Conservation (phyloP, 495 filamentous ascomycete species). For the Hypoxylon trugodes region DNA sequence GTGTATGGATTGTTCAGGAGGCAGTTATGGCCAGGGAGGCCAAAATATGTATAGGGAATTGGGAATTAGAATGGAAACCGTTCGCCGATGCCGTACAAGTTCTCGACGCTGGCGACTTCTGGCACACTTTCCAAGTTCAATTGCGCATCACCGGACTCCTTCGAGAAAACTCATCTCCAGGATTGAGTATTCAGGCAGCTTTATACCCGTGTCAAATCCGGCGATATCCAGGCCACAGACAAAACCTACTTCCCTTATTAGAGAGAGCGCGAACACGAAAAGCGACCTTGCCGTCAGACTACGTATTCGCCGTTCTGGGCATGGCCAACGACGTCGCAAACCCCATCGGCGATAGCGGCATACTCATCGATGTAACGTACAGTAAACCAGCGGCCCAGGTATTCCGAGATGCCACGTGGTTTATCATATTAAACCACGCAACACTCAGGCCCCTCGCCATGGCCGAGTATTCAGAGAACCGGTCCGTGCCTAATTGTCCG, state of each 20-base stretch:
- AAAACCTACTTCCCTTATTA: background rate
- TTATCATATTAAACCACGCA: slow-evolving; percentile 4
- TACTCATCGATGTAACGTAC: background rate
- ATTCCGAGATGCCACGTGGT: slow-evolving; percentile 7
- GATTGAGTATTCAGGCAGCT: background rate
- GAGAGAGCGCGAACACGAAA: background rate
- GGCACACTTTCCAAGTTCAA: background rate
- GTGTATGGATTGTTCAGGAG: slow-evolving; percentile 10
- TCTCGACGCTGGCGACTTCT: background rate
- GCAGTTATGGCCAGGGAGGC: slow-evolving; percentile 4
- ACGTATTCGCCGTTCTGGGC: slow-evolving; percentile 8
- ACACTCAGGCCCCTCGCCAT: background rate
- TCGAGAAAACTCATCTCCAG: background rate
- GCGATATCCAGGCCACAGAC: background rate
- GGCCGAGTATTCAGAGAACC: background rate
- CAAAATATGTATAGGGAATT: background rate
- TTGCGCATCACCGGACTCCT: background rate
- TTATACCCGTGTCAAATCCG: slow-evolving; percentile 3
- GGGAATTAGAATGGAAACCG: slow-evolving; percentile 10
- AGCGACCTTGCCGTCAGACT: background rate
- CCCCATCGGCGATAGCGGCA: background rate
- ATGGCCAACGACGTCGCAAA: background rate
- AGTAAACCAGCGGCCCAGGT: background rate
- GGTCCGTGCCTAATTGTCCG: background rate
- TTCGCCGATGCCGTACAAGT: slow-evolving; percentile 2